phyloP scores from a whole-genome alignment of 805 yeast genomes.

The Metschnikowia lachancei region DNA sequence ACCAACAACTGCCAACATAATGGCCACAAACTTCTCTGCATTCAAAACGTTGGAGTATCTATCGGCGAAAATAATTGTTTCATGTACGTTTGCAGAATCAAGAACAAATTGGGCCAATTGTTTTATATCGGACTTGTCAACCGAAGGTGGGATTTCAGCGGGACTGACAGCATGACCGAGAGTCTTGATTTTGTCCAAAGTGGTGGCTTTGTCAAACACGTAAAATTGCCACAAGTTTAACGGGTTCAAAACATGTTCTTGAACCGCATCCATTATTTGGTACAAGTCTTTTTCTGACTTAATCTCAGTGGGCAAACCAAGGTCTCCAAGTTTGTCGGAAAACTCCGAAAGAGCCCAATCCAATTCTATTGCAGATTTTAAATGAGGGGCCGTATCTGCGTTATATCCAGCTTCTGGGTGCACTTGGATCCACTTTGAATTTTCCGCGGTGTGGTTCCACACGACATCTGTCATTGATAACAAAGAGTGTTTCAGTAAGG shows the following conservation, averaged over 20 bases:
- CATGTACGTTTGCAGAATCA: conserved; percentile 38
- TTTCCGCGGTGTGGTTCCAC: conserved; percentile 90
- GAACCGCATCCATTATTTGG: conserved; percentile 63
- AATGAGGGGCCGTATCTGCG: conserved; percentile 83
- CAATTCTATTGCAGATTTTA: conserved; percentile 77
- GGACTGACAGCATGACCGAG: conserved; percentile 34
- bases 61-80: conserved; percentile 44
- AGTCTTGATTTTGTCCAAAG: conserved; percentile 38
- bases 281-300: conserved; percentile 52
- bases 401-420: conserved; percentile 93
- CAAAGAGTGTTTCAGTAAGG: conserved; percentile 57
- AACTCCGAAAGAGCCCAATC: conserved; percentile 68
- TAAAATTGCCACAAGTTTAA: conserved; percentile 86
- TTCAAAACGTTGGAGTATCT: conserved; percentile 59
- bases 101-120: conserved; percentile 50
- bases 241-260: conserved; percentile 60
- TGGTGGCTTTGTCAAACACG: conserved; percentile 55
- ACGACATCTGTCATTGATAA: conserved; percentile 88
- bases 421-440: conserved; percentile 78
- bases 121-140: conserved; percentile 37
- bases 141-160: conserved; percentile 44
- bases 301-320: conserved; percentile 62
- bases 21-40: conserved; percentile 47
- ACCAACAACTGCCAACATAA: conserved; percentile 38
- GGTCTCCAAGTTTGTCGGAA: conserved; percentile 52